These are phyloP conservation scores for Diaporthe amygdali DNA, from an alignment of 2,329 filamentous ascomycete species.

Conservation along the genomic window DNA sequence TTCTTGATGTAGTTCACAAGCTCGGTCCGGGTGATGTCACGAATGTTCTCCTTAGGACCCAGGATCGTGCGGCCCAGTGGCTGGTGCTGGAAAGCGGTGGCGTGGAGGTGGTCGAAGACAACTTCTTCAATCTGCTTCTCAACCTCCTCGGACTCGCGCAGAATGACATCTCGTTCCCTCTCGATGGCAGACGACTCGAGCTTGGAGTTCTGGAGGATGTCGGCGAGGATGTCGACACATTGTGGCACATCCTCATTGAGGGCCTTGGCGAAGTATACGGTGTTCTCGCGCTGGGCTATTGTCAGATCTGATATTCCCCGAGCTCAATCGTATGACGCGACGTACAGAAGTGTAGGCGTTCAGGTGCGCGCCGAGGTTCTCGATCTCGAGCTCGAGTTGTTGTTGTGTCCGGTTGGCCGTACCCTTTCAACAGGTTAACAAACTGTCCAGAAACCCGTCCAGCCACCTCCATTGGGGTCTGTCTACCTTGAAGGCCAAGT, in stretches of 20 bases:
- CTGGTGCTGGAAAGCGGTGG: constrained; percentile 96
- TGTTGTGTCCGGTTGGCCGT: constrained; percentile 94
- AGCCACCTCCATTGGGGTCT: neutral
- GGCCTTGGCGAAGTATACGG: constrained; percentile 99
- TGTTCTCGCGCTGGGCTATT: constrained; percentile 85
- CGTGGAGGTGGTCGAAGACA: constrained; percentile 98
- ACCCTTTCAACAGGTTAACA: constrained; percentile 59
- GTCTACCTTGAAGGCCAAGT: constrained; percentile 97
- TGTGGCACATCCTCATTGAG: constrained; percentile 98
- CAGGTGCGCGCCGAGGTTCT: constrained; percentile 99
- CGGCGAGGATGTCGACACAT: constrained; percentile 96
- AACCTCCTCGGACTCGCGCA: constrained; percentile 98
- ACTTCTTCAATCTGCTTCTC: constrained; percentile 99
- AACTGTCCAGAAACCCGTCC: neutral
- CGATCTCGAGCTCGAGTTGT: constrained; percentile 98
- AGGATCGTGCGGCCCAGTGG: constrained; percentile 97
- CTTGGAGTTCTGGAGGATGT: constrained; percentile 99
- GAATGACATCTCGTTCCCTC: constrained; percentile 97
- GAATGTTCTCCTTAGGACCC: constrained; percentile 97
- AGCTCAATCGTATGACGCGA: constrained; percentile 31
- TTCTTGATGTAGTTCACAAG: constrained; percentile 96
- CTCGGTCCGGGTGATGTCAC: constrained; percentile 91
- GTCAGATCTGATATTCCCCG: constrained; percentile 30
- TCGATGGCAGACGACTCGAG: constrained; percentile 92
- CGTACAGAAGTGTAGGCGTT: constrained; percentile 99